A percentile compares a stretch with the other conserved stretches of the same genome.
phyloP scores from a whole-genome alignment of 306 rosid genomes.

The Citrullus colocynthis region DNA sequence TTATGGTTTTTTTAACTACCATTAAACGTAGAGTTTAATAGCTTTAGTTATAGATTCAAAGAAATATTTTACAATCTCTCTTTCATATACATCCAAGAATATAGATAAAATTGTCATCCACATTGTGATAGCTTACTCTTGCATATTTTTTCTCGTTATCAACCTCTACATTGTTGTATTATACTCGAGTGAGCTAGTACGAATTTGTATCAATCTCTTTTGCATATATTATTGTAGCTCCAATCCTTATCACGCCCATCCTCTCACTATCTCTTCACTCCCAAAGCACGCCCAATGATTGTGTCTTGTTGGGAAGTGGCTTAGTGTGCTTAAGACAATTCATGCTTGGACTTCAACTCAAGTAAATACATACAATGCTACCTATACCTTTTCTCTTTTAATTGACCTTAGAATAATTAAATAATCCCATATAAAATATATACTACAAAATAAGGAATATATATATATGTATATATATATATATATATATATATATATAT shows the following conservation, averaged over 20 bases:
- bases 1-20: no score
- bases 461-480: background rate
- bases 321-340: constrained; percentile 36
- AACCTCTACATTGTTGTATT: no score
- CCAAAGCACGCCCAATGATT: constrained; percentile 63
- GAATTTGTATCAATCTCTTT: background rate
- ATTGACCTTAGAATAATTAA: no score
- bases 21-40: no score
- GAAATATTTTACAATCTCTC: background rate
- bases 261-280: background rate
- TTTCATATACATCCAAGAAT: background rate
- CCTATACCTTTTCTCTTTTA: background rate
- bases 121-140: no score
- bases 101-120: no score
- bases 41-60: no score
- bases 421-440: background rate
- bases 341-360: constrained; percentile 39
- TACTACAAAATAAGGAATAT: background rate
- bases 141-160: no score
- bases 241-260: background rate
- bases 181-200: no score
- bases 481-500: background rate
- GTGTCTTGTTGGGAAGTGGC: constrained; percentile 21
- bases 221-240: background rate
- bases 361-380: constrained; percentile 6